phyloP scores from a whole-genome alignment of 2,329 filamentous ascomycete species.

The Fusarium redolens region DNA sequence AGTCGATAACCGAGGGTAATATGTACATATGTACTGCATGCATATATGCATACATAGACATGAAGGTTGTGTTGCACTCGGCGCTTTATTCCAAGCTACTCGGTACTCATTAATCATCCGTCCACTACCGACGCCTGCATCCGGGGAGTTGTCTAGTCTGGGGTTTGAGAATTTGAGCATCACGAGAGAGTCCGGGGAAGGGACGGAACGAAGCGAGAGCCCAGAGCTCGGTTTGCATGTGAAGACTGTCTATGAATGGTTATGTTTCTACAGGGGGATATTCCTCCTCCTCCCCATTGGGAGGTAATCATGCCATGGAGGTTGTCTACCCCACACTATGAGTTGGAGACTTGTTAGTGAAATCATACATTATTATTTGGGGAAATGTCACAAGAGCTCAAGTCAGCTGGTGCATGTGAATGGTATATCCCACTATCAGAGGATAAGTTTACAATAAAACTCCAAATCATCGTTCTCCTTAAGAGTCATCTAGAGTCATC shows the following conservation, averaged over 20 bases:
- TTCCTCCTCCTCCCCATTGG: background rate
- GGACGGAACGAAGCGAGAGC: slow-evolving; percentile 6
- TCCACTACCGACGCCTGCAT: slow-evolving; percentile 20
- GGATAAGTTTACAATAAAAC: background rate
- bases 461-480: background rate
- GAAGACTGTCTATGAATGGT: background rate
- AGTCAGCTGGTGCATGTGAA: slow-evolving; percentile 1
- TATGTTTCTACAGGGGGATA: background rate
- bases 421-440: background rate
- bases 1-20: slow-evolving; percentile 16
- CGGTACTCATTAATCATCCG: slow-evolving; percentile 22
- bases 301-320: background rate
- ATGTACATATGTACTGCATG: background rate
- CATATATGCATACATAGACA: background rate
- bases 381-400: slow-evolving; percentile 1
- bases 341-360: background rate
- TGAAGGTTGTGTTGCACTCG: slow-evolving; percentile 21
- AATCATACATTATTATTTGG: background rate
- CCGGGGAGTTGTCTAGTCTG: slow-evolving; percentile 1
- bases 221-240: slow-evolving; percentile 24
- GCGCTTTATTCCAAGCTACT: slow-evolving; percentile 17
- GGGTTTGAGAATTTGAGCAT: slow-evolving; percentile 7
- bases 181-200: slow-evolving; percentile 15
- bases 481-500: background rate
- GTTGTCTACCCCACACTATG: slow-evolving; percentile 2